These are phyloP conservation scores for Lactarius tabidus DNA, from an alignment of 768 basidiomycete species.

Conservation along the genomic window DNA sequence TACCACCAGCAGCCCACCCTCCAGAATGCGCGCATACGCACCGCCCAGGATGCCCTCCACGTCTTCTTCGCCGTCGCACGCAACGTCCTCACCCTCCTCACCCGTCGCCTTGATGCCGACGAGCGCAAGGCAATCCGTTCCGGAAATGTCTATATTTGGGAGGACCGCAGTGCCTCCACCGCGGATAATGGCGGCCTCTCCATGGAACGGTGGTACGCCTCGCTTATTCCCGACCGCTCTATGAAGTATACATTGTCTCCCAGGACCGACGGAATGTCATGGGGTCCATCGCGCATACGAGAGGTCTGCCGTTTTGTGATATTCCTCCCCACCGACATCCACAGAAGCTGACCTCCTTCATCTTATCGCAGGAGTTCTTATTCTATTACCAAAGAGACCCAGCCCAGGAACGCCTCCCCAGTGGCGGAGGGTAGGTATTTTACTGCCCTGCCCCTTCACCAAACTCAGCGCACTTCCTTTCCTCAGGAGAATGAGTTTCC, in stretches of 20 bases:
- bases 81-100: conserved; percentile 65
- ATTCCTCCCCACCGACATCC: not conserved
- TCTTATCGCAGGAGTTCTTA: conserved; percentile 60
- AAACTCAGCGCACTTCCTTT: conserved; percentile 1
- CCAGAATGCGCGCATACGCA: conserved; percentile 67
- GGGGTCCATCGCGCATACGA: conserved; percentile 80
- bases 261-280: conserved; percentile 70
- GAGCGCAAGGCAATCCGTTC: conserved; percentile 54
- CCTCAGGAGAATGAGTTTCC: conserved; percentile 39
- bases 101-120: conserved; percentile 71
- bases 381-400: conserved; percentile 65
- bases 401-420: conserved; percentile 28
- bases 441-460: not conserved
- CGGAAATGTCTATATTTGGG: conserved; percentile 56
- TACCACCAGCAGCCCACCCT: conserved; percentile 72
- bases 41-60: conserved; percentile 72
- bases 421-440: conserved; percentile 22
- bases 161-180: conserved; percentile 68
- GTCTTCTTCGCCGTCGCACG: conserved; percentile 71
- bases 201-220: conserved; percentile 62
- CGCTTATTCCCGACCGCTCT: not conserved
- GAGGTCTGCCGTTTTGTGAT: conserved; percentile 49
- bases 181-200: conserved; percentile 73
- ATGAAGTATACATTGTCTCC: not conserved
- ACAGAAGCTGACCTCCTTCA: not conserved